Base-by-base conservation (phyloP, 164 flowering plant species). In the Vitis labrusca region DNA sequence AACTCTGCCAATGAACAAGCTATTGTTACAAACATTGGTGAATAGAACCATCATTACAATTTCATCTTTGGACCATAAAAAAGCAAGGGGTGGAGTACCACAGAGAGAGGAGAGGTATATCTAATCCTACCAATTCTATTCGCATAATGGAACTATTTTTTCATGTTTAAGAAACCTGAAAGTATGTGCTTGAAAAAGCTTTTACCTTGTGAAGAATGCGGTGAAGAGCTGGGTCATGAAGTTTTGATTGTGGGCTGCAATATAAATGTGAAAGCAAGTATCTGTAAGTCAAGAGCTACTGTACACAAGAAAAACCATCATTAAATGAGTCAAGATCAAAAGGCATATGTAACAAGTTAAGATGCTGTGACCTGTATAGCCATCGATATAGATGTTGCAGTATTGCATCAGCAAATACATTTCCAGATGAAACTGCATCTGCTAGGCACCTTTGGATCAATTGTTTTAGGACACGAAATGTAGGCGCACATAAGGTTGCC, bases 181-280 rank as follows among this genome's bases (percentile, higher is more conserved):
- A 9, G 13, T 1, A 51, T 1, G 47, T 32, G 29, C 19, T 12
- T 8, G 29, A 59, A 60, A 64, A 55, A 54, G 15, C 15, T 47
- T 49, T 68, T 86, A 92, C 99, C 97, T 95, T 91, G 77, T 91
- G 94, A 67, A 95, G 90, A 56, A 86, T 78, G 52, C 90, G 92
- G 65, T 91, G 97, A 76, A 95, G 94, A 65, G 93, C 85, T 57
- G 99, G 99, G 63, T 95, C 99, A 74, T 95, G 99, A 78, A 93
- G 97, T 78, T 91, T 95, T 75, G 99, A 95, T 51, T 85, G 90
- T 11, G 99, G 98, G 64, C 99, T 95, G 89, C 84, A 81, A 73
- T 17, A 64, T n/a, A 62, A 56, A 67, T 12, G 8, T 27, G 5
- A 67, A 64, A 61, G 49, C 14, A 37, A 37, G 27, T 37, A 37